A percentile compares a stretch with the other conserved stretches of the same genome.
These are phyloP conservation scores for Sedum album DNA, from an alignment of 164 flowering plant genomes.

Conservation along the genomic window DNA sequence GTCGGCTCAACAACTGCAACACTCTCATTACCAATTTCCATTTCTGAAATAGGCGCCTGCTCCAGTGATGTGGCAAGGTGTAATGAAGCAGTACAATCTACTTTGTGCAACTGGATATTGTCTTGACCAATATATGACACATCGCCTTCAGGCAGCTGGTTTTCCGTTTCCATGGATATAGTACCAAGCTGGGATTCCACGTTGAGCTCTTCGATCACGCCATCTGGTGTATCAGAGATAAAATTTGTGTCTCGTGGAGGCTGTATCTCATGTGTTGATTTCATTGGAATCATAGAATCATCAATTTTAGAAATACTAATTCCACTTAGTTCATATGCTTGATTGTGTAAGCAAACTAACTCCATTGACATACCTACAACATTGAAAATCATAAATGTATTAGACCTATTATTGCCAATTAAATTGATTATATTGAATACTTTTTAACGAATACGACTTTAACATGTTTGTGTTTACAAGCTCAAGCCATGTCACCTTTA, in stretches of 20 bases:
- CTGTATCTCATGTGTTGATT: slow-evolving; percentile 19
- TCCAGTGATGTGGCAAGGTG: slow-evolving; percentile 15
- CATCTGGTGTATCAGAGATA: slow-evolving; percentile 18
- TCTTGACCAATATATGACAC: slow-evolving; percentile 9
- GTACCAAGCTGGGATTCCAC: slow-evolving; percentile 21
- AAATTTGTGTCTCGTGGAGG: slow-evolving; percentile 14
- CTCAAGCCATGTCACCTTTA: slow-evolving; percentile 20
- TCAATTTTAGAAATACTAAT: slow-evolving; percentile 23
- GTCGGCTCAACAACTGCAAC: slow-evolving; percentile 25
- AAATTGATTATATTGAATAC: too few species aligned
- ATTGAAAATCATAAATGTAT: slow-evolving; percentile 16
- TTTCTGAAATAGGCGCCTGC: slow-evolving; percentile 18
- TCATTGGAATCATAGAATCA: slow-evolving; percentile 18
- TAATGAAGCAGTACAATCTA: slow-evolving; percentile 14
- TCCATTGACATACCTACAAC: slow-evolving; percentile 48
- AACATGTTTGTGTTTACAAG: slow-evolving; percentile 17
- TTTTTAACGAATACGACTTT: not conserved
- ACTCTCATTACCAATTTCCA: slow-evolving; percentile 26
- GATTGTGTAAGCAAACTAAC: slow-evolving; percentile 42
- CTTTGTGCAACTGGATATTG: slow-evolving; percentile 16
- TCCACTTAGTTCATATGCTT: slow-evolving; percentile 36
- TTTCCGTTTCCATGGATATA: slow-evolving; percentile 17
- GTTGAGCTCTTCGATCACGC: slow-evolving; percentile 17
- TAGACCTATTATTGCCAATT: not conserved
- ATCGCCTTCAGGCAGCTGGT: slow-evolving; percentile 18